Evolutionary conservation across 805 yeast genomes (phyloP).

Genomic region (Candida krabiensis): DNA sequence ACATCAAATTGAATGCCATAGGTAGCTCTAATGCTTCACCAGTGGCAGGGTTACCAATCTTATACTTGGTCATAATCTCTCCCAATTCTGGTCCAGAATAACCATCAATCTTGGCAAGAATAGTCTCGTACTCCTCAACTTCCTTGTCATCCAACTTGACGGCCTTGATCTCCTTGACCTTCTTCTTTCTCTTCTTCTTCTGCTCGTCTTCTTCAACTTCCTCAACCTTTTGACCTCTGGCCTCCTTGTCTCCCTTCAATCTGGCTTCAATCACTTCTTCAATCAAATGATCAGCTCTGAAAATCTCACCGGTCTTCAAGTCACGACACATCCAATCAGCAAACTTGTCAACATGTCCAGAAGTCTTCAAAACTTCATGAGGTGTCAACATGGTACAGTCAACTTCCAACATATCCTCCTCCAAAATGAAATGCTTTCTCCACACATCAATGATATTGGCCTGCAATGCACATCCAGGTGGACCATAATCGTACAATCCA

Average conservation of each 20-base stretch:
- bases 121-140: constrained; percentile 77
- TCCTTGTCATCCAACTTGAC: constrained; percentile 80
- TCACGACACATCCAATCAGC: constrained; percentile 99
- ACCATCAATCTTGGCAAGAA: constrained; percentile 94
- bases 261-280: constrained; percentile 97
- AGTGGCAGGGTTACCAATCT: constrained; percentile 90
- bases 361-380: constrained; percentile 93
- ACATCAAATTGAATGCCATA: constrained; percentile 95
- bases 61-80: constrained; percentile 75
- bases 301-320: constrained; percentile 93
- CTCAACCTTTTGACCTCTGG: constrained; percentile 78
- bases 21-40: constrained; percentile 87
- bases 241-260: constrained; percentile 95
- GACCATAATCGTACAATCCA: constrained; percentile 97
- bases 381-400: constrained; percentile 99
- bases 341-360: constrained; percentile 98
- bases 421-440: constrained; percentile 96
- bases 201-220: constrained; percentile 67
- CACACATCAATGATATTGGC: constrained; percentile 92
- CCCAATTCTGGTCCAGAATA: constrained; percentile 92
- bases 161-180: constrained; percentile 92
- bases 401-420: constrained; percentile 98
- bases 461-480: constrained; percentile 98
- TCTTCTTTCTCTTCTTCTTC: constrained; percentile 92
- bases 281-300: constrained; percentile 96